phyloP scores from a whole-genome alignment of 257 asterid genomes.

The Solanum virginianum region DNA sequence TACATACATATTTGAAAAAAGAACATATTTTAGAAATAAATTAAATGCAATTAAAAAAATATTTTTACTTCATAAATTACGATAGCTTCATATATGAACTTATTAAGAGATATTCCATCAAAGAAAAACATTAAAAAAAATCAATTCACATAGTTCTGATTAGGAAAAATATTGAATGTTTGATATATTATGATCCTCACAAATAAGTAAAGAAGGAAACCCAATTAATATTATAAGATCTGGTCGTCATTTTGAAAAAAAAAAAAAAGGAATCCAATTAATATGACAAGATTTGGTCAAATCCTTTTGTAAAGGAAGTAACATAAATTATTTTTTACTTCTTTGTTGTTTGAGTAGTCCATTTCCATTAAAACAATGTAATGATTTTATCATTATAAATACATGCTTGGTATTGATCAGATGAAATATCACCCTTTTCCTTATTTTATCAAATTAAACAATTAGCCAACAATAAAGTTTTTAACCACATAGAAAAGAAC shows the following conservation, averaged over 20 bases:
- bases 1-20: too few relatives aligned
- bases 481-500: background rate
- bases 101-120: background rate
- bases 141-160: too few relatives aligned
- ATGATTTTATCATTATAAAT: background rate
- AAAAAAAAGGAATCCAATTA: background rate
- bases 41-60: too few relatives aligned
- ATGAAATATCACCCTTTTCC: background rate
- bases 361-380: background rate
- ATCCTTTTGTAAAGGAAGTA: background rate
- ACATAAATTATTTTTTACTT: too few relatives aligned
- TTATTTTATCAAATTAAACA: background rate
- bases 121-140: background rate
- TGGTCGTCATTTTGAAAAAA: background rate
- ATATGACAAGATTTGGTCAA: background rate
- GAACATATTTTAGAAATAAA: too few relatives aligned
- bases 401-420: background rate
- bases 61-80: too few relatives aligned
- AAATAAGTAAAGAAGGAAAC: background rate
- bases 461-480: too few relatives aligned
- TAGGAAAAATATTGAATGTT: background rate
- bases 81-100: too few relatives aligned
- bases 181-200: background rate
- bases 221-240: background rate
- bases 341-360: background rate